Conservation (phyloP, 257 asterid genomes). For the Asclepias syriaca region DNA sequence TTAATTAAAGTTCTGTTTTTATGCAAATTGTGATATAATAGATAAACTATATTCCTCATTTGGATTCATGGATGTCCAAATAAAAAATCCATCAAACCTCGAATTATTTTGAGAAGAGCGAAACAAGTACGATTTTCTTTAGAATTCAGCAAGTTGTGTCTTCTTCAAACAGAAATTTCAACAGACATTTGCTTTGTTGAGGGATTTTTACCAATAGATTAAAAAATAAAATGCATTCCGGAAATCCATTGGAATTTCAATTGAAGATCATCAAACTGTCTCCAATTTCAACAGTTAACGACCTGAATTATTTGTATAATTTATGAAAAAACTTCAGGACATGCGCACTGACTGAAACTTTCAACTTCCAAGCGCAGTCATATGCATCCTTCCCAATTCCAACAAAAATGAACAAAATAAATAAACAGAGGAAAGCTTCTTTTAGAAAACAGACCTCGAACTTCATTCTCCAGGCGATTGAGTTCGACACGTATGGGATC, state of each 20-base stretch:
- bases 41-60: not conserved
- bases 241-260: not conserved
- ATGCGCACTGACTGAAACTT: not conserved
- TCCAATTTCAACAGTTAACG: not conserved
- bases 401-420: slow-evolving; percentile 1
- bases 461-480: slow-evolving; percentile 78
- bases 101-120: not conserved
- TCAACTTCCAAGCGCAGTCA: not conserved
- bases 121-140: not conserved
- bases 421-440: not conserved
- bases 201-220: not conserved
- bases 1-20: not conserved
- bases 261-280: not conserved
- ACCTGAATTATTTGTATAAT: not conserved
- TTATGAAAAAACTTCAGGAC: not conserved
- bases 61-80: not conserved
- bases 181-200: not conserved
- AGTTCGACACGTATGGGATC: slow-evolving; percentile 88
- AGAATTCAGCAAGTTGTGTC: not conserved
- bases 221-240: not conserved
- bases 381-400: not conserved
- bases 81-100: not conserved
- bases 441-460: slow-evolving; percentile 48
- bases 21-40: not conserved
- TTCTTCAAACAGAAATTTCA: not conserved